These are phyloP conservation scores for Infundibulicybe gibba DNA, from an alignment of 768 basidiomycete genomes.

Conservation along the genomic window DNA sequence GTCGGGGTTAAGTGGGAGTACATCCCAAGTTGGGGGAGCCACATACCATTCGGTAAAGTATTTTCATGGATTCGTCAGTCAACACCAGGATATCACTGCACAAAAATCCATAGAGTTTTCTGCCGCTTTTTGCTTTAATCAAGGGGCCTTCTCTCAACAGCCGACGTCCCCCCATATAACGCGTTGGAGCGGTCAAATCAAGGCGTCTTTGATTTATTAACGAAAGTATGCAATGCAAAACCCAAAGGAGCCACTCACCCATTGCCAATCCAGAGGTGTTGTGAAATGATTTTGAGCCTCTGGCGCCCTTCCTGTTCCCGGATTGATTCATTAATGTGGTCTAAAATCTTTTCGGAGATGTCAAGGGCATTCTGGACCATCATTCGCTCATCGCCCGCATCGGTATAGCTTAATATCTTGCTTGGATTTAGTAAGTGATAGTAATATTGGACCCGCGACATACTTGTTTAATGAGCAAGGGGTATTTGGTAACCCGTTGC, in stretches of 20 bases:
- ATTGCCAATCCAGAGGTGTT: constrained; percentile 84
- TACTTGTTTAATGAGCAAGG: constrained; percentile 81
- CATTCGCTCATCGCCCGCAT: constrained; percentile 56
- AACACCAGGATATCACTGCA: constrained; percentile 91
- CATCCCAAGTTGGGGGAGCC: constrained; percentile 26
- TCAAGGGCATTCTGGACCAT: constrained; percentile 52
- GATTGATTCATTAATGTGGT: constrained; percentile 83
- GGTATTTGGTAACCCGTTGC: constrained; percentile 96
- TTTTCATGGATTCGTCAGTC: constrained; percentile 66
- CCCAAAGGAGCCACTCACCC: constrained; percentile 53
- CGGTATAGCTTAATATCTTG: constrained; percentile 79
- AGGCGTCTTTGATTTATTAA: constrained; percentile 42
- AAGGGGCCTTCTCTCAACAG: constrained; percentile 74
- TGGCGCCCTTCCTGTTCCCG: constrained; percentile 57
- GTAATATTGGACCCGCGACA: constrained; percentile 11
- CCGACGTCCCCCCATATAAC: constrained; percentile 75
- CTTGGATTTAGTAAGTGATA: neutral
- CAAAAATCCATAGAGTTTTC: constrained; percentile 72
- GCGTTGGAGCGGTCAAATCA: constrained; percentile 88
- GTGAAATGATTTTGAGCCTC: constrained; percentile 70
- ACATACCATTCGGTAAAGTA: constrained; percentile 81
- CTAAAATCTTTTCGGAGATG: constrained; percentile 70
- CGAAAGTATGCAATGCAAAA: constrained; percentile 22
- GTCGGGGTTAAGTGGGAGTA: too few relatives aligned
- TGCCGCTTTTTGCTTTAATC: constrained; percentile 80